Percentiles rank a stretch among this genome's conserved stretches.
Evolutionary conservation across 2,329 filamentous ascomycete species (phyloP).

Genomic region (Trichoderma brevicompactum): DNA sequence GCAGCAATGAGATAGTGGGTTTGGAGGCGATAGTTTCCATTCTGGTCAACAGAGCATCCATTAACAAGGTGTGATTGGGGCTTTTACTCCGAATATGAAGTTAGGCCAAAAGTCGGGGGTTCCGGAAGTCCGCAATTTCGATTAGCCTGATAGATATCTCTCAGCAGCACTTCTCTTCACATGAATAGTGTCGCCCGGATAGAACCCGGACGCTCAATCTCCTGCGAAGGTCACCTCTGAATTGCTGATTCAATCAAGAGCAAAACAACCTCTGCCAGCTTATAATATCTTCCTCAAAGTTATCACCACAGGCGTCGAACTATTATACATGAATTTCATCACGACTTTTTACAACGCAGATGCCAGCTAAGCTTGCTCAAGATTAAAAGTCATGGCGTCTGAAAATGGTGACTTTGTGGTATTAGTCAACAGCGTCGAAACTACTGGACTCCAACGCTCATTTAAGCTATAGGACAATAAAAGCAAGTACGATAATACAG

Average conservation of each 20-base stretch:
- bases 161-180: background rate
- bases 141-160: background rate
- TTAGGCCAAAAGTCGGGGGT: background rate
- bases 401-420: background rate
- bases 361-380: background rate
- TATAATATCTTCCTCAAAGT: background rate
- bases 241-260: background rate
- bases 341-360: background rate
- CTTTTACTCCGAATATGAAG: background rate
- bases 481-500: background rate
- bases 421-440: background rate
- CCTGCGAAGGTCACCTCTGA: background rate
- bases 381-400: background rate
- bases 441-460: background rate
- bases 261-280: background rate
- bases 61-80: background rate
- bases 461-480: background rate
- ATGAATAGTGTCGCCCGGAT: background rate
- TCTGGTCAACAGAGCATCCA: background rate
- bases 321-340: background rate
- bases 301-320: background rate
- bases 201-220: background rate
- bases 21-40: background rate
- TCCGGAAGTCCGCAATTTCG: conserved; percentile 16
- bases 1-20: conserved; percentile 4